Percentiles rank a stretch among this genome's conserved stretches.
These are phyloP conservation scores for Tetragonia tetragonoides DNA, from an alignment of 148 eudicot species.

Conservation along the genomic window DNA sequence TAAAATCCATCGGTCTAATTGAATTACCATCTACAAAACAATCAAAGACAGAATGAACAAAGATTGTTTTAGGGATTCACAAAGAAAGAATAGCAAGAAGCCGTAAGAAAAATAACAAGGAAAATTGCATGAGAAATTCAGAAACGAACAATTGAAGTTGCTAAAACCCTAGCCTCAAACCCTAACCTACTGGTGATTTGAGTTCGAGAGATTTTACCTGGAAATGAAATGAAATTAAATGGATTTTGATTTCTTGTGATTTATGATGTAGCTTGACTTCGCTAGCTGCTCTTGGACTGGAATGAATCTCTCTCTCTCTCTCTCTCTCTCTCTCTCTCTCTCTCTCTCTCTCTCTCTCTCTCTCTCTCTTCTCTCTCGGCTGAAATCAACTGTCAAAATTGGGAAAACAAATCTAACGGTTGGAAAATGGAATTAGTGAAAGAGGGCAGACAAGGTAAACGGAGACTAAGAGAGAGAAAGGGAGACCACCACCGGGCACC, in stretches of 20 bases:
- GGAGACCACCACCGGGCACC: background rate
- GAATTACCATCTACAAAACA: too few species aligned
- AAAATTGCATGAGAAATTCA: too few species aligned
- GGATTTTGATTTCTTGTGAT: background rate
- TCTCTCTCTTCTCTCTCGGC: background rate
- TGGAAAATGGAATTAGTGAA: background rate
- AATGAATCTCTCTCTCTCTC: background rate
- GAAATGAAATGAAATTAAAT: too few species aligned
- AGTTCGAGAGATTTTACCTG: too few species aligned
- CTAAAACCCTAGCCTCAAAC: background rate
- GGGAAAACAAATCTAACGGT: background rate
- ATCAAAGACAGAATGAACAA: too few species aligned
- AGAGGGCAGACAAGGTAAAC: too few species aligned
- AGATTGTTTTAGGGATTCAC: too few species aligned
- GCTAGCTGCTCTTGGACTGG: background rate
- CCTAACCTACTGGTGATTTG: background rate
- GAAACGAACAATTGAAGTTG: too few species aligned
- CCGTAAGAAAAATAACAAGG: too few species aligned
- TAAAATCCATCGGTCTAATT: background rate
- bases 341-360: background rate
- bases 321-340: background rate
- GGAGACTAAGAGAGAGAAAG: background rate
- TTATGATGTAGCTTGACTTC: background rate
- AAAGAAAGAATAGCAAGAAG: too few species aligned
- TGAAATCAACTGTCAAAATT: background rate